phyloP scores from a whole-genome alignment of 352 stramenopile genomes.

The Phytophthora sp. region DNA sequence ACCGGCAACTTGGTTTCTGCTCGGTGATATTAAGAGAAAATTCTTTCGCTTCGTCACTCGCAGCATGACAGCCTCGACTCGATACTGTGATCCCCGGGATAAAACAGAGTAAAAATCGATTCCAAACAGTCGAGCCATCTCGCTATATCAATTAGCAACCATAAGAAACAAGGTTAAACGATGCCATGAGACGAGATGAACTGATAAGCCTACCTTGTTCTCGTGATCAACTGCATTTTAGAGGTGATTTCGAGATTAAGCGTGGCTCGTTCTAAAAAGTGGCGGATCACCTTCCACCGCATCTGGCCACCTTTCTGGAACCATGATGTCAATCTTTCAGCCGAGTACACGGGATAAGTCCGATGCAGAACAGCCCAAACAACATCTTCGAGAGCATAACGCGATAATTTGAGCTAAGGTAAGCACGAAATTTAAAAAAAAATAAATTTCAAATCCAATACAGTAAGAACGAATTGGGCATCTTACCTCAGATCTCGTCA shows the following conservation, averaged over 20 bases:
- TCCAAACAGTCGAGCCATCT: conserved; percentile 94
- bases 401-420: conserved; percentile 77
- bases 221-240: conserved; percentile 87
- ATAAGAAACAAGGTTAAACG: conserved; percentile 1
- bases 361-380: conserved; percentile 67
- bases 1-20: conserved; percentile 77
- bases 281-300: conserved; percentile 64
- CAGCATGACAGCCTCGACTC: conserved; percentile 94
- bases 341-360: conserved; percentile 67
- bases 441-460: no score
- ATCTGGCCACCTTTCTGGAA: conserved; percentile 46
- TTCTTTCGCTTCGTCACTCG: conserved; percentile 90
- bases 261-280: conserved; percentile 51
- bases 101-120: conserved; percentile 95
- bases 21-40: conserved; percentile 87
- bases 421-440: conserved; percentile 4
- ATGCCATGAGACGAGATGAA: neutral
- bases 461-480: neutral
- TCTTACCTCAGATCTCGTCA: conserved; percentile 78
- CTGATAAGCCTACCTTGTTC: conserved; percentile 57
- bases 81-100: conserved; percentile 92
- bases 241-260: conserved; percentile 81
- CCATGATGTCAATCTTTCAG: conserved; percentile 64
- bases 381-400: conserved; percentile 86
- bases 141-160: conserved; percentile 44